Evolutionary conservation across 2,329 filamentous ascomycete species (phyloP).

Genomic region (Sarocladium strictum): DNA sequence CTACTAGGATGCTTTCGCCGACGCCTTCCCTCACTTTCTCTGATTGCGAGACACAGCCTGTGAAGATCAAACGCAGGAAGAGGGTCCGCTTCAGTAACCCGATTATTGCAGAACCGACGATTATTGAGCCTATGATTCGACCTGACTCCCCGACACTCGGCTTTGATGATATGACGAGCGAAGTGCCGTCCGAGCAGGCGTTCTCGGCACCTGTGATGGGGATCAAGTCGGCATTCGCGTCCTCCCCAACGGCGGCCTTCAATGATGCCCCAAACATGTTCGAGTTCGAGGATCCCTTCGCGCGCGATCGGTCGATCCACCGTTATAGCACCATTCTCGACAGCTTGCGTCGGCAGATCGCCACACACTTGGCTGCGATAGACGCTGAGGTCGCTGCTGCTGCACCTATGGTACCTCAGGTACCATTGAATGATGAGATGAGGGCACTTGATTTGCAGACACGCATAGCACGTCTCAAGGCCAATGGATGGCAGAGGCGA

Average conservation of each 20-base stretch:
- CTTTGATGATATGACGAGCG: conserved; percentile 36
- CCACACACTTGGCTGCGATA: conserved; percentile 40
- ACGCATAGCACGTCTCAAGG: conserved; percentile 48
- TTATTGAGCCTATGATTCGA: conserved; percentile 42
- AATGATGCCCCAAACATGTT: neutral
- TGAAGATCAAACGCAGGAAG: conserved; percentile 27
- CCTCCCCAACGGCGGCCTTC: conserved; percentile 10
- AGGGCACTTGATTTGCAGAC: conserved; percentile 37
- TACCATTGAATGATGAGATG: conserved; percentile 25
- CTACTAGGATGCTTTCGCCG: neutral
- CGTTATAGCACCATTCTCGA: conserved; percentile 44
- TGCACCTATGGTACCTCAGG: conserved; percentile 12
- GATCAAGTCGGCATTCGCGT: conserved; percentile 4
- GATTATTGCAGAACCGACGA: conserved; percentile 13
- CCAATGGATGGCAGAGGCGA: conserved; percentile 48
- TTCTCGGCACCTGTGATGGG: conserved; percentile 9
- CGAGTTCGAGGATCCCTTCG: conserved; percentile 27
- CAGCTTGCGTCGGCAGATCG: conserved; percentile 42
- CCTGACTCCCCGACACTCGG: conserved; percentile 57
- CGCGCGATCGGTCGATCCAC: conserved; percentile 37
- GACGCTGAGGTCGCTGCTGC: conserved; percentile 29
- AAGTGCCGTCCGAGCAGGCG: conserved; percentile 18
- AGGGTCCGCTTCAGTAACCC: conserved; percentile 30
- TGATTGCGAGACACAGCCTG: conserved; percentile 3
- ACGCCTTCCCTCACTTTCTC: conserved; percentile 10